Percentiles rank a stretch among this genome's conserved stretches.
These are phyloP conservation scores for Suillus plorans DNA, from an alignment of 768 basidiomycete species.

Conservation along the genomic window DNA sequence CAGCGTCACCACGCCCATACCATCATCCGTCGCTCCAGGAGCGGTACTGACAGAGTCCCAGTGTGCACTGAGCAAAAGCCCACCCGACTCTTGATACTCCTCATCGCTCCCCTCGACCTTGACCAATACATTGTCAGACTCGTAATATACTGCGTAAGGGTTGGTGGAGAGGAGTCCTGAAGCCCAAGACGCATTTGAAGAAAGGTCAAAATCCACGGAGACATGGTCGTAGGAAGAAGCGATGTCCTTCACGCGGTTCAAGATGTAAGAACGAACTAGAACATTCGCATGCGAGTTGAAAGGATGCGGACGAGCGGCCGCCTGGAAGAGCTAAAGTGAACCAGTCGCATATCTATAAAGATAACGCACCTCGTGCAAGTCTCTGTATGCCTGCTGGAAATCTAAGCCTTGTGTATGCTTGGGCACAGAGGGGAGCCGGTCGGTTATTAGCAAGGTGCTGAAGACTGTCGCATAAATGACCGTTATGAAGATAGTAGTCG, in stretches of 20 bases:
- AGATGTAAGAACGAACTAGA: conserved; percentile 57
- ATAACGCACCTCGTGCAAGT: conserved; percentile 51
- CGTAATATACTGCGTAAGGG: conserved; percentile 49
- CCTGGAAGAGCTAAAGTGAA: conserved; percentile 32
- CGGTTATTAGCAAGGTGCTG: conserved; percentile 45
- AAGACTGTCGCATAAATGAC: conserved; percentile 51
- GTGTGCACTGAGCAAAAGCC: conserved; percentile 76
- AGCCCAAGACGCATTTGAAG: conserved; percentile 51
- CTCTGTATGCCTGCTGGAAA: conserved; percentile 54
- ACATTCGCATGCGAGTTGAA: conserved; percentile 81
- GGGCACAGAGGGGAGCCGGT: conserved; percentile 47
- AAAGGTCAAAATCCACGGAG: conserved; percentile 49
- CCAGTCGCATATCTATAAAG: not conserved
- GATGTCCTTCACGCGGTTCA: conserved; percentile 50
- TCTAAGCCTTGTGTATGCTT: conserved; percentile 44
- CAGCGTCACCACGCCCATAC: conserved; percentile 68
- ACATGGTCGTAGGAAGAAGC: conserved; percentile 45
- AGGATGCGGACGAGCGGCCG: conserved; percentile 71
- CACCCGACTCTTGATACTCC: conserved; percentile 33
- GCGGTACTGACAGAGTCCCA: conserved; percentile 80
- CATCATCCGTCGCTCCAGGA: conserved; percentile 75
- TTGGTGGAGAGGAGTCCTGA: conserved; percentile 14
- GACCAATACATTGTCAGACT: conserved; percentile 67
- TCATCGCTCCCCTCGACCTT: conserved; percentile 56
- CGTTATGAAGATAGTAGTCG: conserved; percentile 46